Percentiles rank a stretch among this genome's conserved stretches.
Evolutionary conservation across 768 basidiomycete genomes (phyloP).

Genomic region (Rhizopogon rudus): DNA sequence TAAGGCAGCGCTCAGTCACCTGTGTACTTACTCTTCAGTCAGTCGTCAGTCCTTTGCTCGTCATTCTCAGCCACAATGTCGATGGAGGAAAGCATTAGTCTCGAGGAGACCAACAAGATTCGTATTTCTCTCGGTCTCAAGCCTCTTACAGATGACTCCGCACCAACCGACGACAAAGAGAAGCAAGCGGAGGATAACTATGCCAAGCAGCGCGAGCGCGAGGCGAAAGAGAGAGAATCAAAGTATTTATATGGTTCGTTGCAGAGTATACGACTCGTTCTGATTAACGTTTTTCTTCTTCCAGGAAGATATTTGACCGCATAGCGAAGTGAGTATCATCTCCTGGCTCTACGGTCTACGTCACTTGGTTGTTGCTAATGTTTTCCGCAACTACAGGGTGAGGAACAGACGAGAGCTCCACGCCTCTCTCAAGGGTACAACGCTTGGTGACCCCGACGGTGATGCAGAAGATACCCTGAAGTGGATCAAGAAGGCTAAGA

Average conservation of each 20-base stretch:
- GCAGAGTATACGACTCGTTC: constrained; percentile 6
- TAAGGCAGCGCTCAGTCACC: neutral
- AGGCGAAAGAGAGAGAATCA: constrained; percentile 65
- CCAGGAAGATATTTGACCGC: constrained; percentile 64
- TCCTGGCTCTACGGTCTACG: neutral
- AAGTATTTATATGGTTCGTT: constrained; percentile 52
- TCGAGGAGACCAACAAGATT: constrained; percentile 95
- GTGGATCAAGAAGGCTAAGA: constrained; percentile 92
- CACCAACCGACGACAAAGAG: constrained; percentile 68
- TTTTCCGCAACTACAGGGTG: constrained; percentile 58
- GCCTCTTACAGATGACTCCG: constrained; percentile 81
- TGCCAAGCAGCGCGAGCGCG: constrained; percentile 61
- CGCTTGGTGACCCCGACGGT: constrained; percentile 83
- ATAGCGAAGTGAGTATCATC: constrained; percentile 84
- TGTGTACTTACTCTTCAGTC: too few species aligned
- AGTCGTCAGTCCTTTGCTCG: neutral
- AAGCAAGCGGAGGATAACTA: constrained; percentile 87
- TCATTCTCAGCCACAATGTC: constrained; percentile 35
- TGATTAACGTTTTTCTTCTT: constrained; percentile 16
- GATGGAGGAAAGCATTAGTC: constrained; percentile 84
- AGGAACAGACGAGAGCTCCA: constrained; percentile 92
- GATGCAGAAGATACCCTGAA: constrained; percentile 75
- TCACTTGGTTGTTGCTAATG: constrained; percentile 30
- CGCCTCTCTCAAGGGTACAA: constrained; percentile 86
- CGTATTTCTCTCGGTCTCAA: constrained; percentile 92